Conservation (phyloP, 768 basidiomycete genomes). For the Pleurotus citrinopileatus region DNA sequence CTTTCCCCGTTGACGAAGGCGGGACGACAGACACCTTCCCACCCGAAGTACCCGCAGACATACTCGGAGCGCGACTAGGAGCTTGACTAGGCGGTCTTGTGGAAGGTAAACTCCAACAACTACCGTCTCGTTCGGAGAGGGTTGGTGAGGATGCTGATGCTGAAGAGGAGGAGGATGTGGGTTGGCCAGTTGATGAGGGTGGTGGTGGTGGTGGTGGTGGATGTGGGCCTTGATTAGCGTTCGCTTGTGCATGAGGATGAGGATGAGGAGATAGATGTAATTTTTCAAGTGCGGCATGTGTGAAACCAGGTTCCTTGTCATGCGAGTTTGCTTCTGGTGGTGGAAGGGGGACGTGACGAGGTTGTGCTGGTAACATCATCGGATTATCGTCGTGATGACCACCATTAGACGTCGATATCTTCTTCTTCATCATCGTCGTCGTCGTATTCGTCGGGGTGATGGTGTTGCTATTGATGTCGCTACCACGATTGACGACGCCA, state of each 20-base stretch:
- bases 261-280: too few relatives aligned
- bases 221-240: slow-evolving; percentile 15
- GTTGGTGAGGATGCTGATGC: slow-evolving; percentile 44
- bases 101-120: slow-evolving; percentile 46
- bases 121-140: slow-evolving; percentile 51
- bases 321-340: slow-evolving; percentile 46
- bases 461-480: too few relatives aligned
- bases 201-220: slow-evolving; percentile 30
- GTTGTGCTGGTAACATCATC: slow-evolving; percentile 9
- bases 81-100: slow-evolving; percentile 56
- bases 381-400: slow-evolving; percentile 10
- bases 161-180: slow-evolving; percentile 26
- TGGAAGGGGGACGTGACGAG: slow-evolving; percentile 41
- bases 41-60: slow-evolving; percentile 41
- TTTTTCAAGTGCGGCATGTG: slow-evolving; percentile 41
- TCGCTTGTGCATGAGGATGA: too few relatives aligned
- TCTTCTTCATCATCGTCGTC: not conserved
- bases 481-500: too few relatives aligned
- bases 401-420: not conserved
- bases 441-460: too few relatives aligned
- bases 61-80: slow-evolving; percentile 45
- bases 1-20: too few relatives aligned
- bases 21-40: too few relatives aligned
- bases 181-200: slow-evolving; percentile 33
- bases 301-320: slow-evolving; percentile 50